A percentile compares a stretch with the other conserved stretches of the same genome.
Evolutionary conservation across 2,329 filamentous ascomycete genomes (phyloP).

Genomic region (Monilinia fructigena): DNA sequence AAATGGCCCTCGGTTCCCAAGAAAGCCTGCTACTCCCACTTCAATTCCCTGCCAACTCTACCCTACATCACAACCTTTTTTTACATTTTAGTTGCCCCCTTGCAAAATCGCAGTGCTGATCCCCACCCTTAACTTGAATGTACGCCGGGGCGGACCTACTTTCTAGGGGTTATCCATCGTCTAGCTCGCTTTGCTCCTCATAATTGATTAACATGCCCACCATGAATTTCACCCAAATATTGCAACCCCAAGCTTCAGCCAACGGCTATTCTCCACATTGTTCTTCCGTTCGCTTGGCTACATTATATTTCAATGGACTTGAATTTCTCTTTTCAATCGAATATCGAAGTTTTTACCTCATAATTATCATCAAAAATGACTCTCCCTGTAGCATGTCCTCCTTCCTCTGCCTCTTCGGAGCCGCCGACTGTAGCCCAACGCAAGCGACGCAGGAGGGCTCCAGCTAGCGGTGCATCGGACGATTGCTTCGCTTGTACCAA

Average conservation of each 20-base stretch:
- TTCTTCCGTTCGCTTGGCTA: conserved; percentile 26
- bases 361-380: conserved; percentile 35
- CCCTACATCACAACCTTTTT: conserved; percentile 18
- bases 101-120: conserved; percentile 34
- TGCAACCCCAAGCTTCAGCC: conserved; percentile 25
- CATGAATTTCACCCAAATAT: conserved; percentile 22
- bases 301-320: conserved; percentile 23
- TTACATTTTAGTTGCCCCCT: conserved; percentile 20
- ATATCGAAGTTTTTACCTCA: conserved; percentile 12
- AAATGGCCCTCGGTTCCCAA: conserved; percentile 25
- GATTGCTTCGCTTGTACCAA: conserved; percentile 95
- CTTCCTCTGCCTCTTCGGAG: conserved; percentile 33
- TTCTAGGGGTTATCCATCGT: conserved; percentile 22
- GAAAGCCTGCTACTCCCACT: conserved; percentile 18
- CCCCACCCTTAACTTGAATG: conserved; percentile 27
- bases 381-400: conserved; percentile 39
- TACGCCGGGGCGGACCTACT: conserved; percentile 23
- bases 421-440: conserved; percentile 39
- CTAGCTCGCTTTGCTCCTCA: conserved; percentile 30
- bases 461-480: conserved; percentile 83
- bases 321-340: conserved; percentile 21
- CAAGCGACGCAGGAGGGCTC: conserved; percentile 81
- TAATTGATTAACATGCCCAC: conserved; percentile 34
- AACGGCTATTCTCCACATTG: conserved; percentile 22
- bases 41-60: conserved; percentile 13